Conservation (phyloP, 2,329 filamentous ascomycete species). For the Cryphonectria carpinicola region DNA sequence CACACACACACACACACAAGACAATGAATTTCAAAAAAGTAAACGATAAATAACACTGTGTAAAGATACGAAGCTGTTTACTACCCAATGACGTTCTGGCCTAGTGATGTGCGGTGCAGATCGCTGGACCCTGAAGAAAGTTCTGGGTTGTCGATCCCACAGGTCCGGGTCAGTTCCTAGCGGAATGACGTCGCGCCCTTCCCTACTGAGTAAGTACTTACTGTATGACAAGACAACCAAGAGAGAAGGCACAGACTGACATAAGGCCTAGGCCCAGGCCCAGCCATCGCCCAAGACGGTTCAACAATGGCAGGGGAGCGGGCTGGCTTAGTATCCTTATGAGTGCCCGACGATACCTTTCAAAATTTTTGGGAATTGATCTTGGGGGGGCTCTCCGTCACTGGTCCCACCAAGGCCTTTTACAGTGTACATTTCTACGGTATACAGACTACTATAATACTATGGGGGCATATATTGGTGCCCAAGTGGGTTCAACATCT, state of each 20-base stretch:
- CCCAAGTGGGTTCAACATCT: not conserved
- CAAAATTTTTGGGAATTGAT: not conserved
- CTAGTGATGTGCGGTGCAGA: not conserved
- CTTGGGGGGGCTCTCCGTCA: not conserved
- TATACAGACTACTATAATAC: not conserved
- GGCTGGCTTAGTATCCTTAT: not conserved
- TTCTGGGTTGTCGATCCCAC: not conserved
- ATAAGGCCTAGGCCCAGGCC: not conserved
- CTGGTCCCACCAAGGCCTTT: not conserved
- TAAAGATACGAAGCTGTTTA: not conserved
- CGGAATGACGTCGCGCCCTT: conserved; percentile 1
- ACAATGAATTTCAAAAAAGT: not conserved
- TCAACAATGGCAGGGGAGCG: not conserved
- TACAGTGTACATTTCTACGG: no score
- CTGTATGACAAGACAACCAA: no score
- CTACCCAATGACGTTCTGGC: not conserved
- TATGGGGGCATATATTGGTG: not conserved
- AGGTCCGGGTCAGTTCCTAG: not conserved
- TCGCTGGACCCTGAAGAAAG: conserved; percentile 1
- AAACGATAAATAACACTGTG: no score
- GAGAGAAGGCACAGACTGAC: not conserved
- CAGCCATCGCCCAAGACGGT: not conserved
- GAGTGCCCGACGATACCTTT: not conserved
- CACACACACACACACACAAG: not conserved
- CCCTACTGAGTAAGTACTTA: not conserved